Evolutionary conservation across 306 rosid species (phyloP).

Genomic region (Inga oerstediana): DNA sequence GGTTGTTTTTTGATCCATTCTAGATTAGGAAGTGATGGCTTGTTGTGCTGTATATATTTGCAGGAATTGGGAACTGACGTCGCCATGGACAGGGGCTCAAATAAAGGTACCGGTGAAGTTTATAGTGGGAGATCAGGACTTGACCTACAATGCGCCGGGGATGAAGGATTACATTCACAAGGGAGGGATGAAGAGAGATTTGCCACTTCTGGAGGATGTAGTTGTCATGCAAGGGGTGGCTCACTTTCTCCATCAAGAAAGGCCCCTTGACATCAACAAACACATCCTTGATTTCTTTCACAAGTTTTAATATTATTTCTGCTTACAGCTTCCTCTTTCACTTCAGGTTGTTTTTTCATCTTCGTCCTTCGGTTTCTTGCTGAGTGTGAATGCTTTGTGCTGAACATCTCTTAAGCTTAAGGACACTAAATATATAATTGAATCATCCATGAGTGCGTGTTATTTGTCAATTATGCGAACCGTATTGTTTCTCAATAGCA

Average conservation of each 20-base stretch:
- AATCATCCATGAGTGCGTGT: not conserved
- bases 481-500: not conserved
- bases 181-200: slow-evolving; percentile 72
- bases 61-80: slow-evolving; percentile 86
- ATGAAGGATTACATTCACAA: slow-evolving; percentile 69
- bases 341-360: not conserved
- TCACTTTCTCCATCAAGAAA: slow-evolving; percentile 75
- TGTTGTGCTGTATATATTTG: slow-evolving; percentile 11
- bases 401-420: not conserved
- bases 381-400: not conserved
- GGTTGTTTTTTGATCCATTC: not conserved
- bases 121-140: slow-evolving; percentile 78
- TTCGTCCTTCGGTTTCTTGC: not conserved
- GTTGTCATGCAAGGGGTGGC: slow-evolving; percentile 74
- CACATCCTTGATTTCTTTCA: slow-evolving; percentile 64
- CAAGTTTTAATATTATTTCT: slow-evolving; percentile 38
- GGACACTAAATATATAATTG: not conserved
- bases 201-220: slow-evolving; percentile 71
- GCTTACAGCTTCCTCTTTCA: not conserved
- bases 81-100: slow-evolving; percentile 67
- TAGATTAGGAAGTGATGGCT: not conserved
- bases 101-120: slow-evolving; percentile 76
- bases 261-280: slow-evolving; percentile 56
- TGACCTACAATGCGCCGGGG: slow-evolving; percentile 55
- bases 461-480: not conserved